Evolutionary conservation across 2,329 filamentous ascomycete species (phyloP).

Genomic region (Penicillium frequentans): DNA sequence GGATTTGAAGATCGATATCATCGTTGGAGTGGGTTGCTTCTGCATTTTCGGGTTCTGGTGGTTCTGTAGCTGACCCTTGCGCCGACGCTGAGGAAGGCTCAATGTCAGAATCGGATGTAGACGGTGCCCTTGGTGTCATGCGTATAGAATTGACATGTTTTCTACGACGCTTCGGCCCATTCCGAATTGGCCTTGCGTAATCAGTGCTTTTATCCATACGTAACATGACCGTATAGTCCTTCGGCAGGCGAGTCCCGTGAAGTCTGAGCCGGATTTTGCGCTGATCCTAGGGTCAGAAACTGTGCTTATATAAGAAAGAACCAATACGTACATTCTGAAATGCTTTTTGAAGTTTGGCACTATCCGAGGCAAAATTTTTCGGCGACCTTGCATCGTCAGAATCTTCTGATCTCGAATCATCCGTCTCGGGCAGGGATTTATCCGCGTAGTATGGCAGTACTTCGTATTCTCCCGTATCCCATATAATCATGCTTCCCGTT

Average conservation of each 20-base stretch:
- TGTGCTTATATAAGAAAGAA: background rate
- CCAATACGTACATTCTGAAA: conserved; percentile 45
- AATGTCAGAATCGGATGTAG: conserved; percentile 22
- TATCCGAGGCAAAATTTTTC: conserved; percentile 29
- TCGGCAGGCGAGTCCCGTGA: conserved; percentile 55
- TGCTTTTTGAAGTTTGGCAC: conserved; percentile 50
- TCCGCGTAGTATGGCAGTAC: conserved; percentile 49
- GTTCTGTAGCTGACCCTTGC: background rate
- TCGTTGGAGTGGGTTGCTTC: conserved; percentile 12
- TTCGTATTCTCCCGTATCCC: conserved; percentile 62
- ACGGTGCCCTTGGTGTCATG: conserved; percentile 2
- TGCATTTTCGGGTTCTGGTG: background rate
- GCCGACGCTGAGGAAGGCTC: conserved; percentile 1
- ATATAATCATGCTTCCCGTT: conserved; percentile 62
- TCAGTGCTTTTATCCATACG: conserved; percentile 44
- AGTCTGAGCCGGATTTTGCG: conserved; percentile 60
- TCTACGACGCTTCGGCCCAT: conserved; percentile 25
- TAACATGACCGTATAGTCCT: conserved; percentile 54
- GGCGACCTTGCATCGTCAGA: conserved; percentile 7
- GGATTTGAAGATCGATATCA: conserved; percentile 54
- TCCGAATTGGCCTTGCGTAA: conserved; percentile 13
- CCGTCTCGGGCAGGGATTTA: conserved; percentile 36
- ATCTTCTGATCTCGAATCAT: conserved; percentile 28
- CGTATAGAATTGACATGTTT: background rate
- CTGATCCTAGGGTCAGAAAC: conserved; percentile 12